Base-by-base conservation (phyloP, 1,284 basidiomycete genomes). In the Peniophora sp. region DNA sequence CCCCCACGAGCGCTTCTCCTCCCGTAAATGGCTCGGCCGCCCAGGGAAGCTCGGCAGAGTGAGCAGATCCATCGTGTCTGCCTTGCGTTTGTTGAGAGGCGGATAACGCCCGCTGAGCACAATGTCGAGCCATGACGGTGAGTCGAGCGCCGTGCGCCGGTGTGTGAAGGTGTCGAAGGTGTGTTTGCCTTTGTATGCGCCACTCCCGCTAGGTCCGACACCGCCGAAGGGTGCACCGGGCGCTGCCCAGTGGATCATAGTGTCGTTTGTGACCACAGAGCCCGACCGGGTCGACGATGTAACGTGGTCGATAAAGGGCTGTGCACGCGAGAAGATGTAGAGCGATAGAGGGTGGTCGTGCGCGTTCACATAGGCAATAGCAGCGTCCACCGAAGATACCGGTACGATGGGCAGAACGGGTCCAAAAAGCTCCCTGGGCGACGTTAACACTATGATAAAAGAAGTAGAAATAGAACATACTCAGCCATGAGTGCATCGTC, bases 401-500 rank as follows among this genome's bases (percentile, higher is more conserved):
- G 88, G 79, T 0, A 96, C 71, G 49, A 97, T 76, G 5, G 91
- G 85, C 19, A 96, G 69, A 6, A 71, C 55, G 5, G 68, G 69
- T 2, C 67, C 68, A 48, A 70, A 70, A 41, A 70, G 64, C 55
- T 70, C 69, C 25, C 66, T 69, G 50, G 36, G 19, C 6, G 38
- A 22, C 3, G 14, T 50, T 22, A 51, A 46, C 19, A 17, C n/a
- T 3, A 25, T 46, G 9, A 23, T 41, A 19, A 2, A 8, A 11
- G 3, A 22, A 10, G 11, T 23, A 25, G 38, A 24, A 5, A 24
- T 45, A 14, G 16, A 14, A 70, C 78, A 46, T 55, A 85, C 83
- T 93, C 85, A 65, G 79, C 76, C 80, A 93, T 80, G 56, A 93
- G 62, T 2, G 78, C 78, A 63, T 93, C 89, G 54, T 82, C 79